phyloP scores from a whole-genome alignment of 1,284 basidiomycete genomes.

The Mycena sp. region DNA sequence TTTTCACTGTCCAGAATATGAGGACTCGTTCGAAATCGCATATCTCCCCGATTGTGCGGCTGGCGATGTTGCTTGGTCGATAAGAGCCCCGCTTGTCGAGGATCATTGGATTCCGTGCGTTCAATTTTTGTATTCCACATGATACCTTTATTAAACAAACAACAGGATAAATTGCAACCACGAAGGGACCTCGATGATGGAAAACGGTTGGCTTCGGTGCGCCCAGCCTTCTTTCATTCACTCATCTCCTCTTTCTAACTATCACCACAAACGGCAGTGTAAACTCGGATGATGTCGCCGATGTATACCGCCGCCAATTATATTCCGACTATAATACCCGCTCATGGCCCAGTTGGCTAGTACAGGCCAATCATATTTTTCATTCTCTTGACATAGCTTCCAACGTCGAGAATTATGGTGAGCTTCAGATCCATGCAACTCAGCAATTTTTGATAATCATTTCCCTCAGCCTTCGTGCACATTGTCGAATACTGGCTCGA shows the following conservation, averaged over 20 bases:
- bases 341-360: not conserved
- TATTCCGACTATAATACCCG: no score
- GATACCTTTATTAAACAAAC: no score
- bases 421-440: not conserved
- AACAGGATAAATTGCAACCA: no score
- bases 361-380: constrained; percentile 3
- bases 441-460: not conserved
- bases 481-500: not conserved
- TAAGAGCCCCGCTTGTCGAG: not conserved
- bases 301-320: not conserved
- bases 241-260: not conserved
- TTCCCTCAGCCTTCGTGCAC: not conserved
- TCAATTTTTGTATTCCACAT: no score
- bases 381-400: not conserved
- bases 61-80: not conserved
- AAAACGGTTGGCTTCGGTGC: no score
- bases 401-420: not conserved
- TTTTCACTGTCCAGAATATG: not conserved
- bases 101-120: not conserved
- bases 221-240: not conserved
- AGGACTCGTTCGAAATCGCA: not conserved
- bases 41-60: not conserved
- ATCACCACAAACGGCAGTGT: not conserved
- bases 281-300: not conserved
- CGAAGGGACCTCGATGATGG: no score